Evolutionary conservation across 768 basidiomycete species (phyloP).

Genomic region (Boletus eberwhitei): DNA sequence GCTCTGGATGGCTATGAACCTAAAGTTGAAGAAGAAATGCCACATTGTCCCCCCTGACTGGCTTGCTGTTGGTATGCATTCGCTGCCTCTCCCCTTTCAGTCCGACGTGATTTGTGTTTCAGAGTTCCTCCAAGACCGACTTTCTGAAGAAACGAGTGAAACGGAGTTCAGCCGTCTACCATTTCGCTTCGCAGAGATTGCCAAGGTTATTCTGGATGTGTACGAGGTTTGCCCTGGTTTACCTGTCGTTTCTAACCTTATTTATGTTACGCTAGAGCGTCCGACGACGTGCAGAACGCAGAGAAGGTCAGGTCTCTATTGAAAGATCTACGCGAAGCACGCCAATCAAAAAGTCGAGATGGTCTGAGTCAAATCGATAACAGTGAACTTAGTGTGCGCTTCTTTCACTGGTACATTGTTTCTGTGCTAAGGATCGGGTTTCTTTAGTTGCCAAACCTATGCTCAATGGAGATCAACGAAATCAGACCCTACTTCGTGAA

Average conservation of each 20-base stretch:
- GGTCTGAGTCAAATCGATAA: constrained; percentile 80
- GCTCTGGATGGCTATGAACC: constrained; percentile 91
- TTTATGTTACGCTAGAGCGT: constrained; percentile 52
- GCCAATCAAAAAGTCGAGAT: constrained; percentile 89
- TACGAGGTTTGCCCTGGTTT: constrained; percentile 37
- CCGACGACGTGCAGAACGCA: constrained; percentile 84
- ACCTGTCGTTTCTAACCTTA: not conserved
- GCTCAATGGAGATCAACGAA: constrained; percentile 92
- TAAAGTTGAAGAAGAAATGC: constrained; percentile 94
- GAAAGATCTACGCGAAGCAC: constrained; percentile 93
- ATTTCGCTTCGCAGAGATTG: constrained; percentile 85
- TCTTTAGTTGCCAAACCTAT: constrained; percentile 73
- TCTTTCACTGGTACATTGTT: not conserved
- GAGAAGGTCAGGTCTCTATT: constrained; percentile 82
- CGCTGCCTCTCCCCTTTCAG: not conserved
- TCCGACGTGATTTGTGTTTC: not conserved
- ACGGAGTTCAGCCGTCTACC: constrained; percentile 77
- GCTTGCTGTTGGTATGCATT: constrained; percentile 73
- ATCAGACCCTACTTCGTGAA: constrained; percentile 85
- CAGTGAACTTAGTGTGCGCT: constrained; percentile 74
- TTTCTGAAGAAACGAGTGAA: constrained; percentile 71
- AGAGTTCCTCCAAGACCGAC: constrained; percentile 80
- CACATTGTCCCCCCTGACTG: constrained; percentile 88
- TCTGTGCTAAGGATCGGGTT: not conserved
- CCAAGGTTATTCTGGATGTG: constrained; percentile 93